These are phyloP conservation scores for Coffea canephora DNA, from an alignment of 257 asterid species.

Conservation along the genomic window DNA sequence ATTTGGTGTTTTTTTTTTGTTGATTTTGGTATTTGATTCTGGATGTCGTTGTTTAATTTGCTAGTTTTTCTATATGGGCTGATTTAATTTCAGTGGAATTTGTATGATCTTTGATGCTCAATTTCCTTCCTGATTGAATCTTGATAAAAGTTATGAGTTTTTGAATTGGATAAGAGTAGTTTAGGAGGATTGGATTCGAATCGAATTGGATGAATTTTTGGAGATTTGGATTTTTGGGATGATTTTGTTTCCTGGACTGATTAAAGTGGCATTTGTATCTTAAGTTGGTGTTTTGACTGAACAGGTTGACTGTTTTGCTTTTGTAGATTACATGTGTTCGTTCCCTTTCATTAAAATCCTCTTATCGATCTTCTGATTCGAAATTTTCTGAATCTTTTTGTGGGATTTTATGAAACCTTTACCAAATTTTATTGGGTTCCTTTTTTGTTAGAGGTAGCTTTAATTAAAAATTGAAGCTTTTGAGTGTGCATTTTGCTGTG, in stretches of 20 bases:
- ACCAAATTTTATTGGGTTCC: neutral
- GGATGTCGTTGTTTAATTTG: neutral
- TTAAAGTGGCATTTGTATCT: neutral
- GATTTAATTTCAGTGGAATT: neutral
- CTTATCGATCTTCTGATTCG: neutral
- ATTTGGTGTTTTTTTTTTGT: neutral
- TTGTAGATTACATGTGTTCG: neutral
- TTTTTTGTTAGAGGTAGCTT: constrained; percentile 1
- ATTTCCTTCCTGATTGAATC: constrained; percentile 3
- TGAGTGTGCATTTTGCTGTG: neutral
- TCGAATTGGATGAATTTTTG: constrained; percentile 7
- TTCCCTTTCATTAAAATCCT: neutral
- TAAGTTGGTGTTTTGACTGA: constrained; percentile 1
- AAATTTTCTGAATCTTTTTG: neutral
- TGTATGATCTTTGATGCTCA: neutral
- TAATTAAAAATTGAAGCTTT: constrained; percentile 6
- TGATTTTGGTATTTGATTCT: neutral
- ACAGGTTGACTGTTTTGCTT: neutral
- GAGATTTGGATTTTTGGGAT: neutral
- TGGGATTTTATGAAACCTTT: neutral
- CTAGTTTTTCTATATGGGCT: neutral
- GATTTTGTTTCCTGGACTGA: neutral
- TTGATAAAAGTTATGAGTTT: constrained; percentile 1
- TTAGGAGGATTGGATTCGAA: constrained; percentile 11
- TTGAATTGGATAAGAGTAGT: neutral